These are phyloP conservation scores for Entonaema liquescens DNA, from an alignment of 495 filamentous ascomycete genomes.

Conservation along the genomic window DNA sequence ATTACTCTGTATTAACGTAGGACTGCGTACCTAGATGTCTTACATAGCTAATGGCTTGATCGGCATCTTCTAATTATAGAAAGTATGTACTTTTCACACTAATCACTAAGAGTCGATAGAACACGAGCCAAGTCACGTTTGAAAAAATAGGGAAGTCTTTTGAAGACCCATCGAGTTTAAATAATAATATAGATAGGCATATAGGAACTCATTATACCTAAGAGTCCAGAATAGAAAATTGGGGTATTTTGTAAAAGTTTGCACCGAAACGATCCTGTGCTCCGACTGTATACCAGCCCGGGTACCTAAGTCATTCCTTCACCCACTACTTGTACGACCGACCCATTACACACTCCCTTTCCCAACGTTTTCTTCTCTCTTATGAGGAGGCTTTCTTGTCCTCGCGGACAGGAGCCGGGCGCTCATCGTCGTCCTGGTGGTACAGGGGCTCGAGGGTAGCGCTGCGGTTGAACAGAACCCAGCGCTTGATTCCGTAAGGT, in stretches of 20 bases:
- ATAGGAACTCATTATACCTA: slow-evolving; percentile 14
- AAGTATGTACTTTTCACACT: background rate
- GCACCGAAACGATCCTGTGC: slow-evolving; percentile 30
- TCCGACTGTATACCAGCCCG: background rate
- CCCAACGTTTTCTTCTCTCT: background rate
- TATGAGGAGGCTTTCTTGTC: background rate
- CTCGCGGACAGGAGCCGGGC: background rate
- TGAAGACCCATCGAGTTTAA: background rate
- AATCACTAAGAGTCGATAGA: background rate
- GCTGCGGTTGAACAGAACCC: slow-evolving; percentile 65
- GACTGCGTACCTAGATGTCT: background rate
- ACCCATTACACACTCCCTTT: background rate
- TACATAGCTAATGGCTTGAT: background rate
- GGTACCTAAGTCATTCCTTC: slow-evolving; percentile 15
- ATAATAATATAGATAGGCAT: slow-evolving; percentile 3
- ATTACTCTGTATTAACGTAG: background rate
- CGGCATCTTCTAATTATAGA: background rate
- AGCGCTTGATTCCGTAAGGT: slow-evolving; percentile 75
- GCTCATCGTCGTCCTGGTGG: slow-evolving; percentile 44
- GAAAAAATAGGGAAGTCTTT: background rate
- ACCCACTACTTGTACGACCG: background rate
- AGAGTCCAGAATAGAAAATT: slow-evolving; percentile 7
- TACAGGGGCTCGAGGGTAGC: slow-evolving; percentile 71
- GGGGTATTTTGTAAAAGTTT: slow-evolving; percentile 35
- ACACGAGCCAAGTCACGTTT: background rate